These are phyloP conservation scores for Suillus occidentalis DNA, from an alignment of 768 basidiomycete species.

Conservation along the genomic window DNA sequence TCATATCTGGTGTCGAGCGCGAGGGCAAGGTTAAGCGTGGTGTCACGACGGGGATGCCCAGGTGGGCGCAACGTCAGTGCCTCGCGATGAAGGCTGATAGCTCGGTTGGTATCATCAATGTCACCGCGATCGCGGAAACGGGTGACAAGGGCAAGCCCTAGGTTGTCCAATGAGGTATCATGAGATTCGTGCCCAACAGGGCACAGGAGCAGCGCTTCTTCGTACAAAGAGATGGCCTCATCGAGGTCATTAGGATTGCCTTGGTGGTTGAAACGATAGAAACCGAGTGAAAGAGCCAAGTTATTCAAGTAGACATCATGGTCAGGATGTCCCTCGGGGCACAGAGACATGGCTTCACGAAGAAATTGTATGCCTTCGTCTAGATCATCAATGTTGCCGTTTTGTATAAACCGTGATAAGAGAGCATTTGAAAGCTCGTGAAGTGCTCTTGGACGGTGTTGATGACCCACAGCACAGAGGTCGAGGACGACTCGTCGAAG, in stretches of 20 bases:
- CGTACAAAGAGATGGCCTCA: neutral
- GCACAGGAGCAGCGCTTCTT: neutral
- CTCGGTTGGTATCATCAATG: neutral
- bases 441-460: neutral
- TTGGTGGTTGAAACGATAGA: neutral
- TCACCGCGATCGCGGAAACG: neutral
- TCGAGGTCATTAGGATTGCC: neutral
- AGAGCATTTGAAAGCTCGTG: neutral
- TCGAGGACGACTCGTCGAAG: neutral
- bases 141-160: neutral
- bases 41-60: neutral
- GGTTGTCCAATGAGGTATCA: neutral
- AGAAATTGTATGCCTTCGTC: neutral
- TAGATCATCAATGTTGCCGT: neutral
- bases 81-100: neutral
- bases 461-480: neutral
- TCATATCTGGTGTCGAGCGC: neutral
- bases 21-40: neutral
- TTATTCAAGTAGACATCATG: neutral
- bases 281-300: neutral
- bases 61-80: neutral
- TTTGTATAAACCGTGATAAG: accelerated
- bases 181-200: neutral
- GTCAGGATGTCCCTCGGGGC: neutral
- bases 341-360: neutral